Conservation (phyloP, 2,329 filamentous ascomycete species). For the Escovopsis sp. region DNA sequence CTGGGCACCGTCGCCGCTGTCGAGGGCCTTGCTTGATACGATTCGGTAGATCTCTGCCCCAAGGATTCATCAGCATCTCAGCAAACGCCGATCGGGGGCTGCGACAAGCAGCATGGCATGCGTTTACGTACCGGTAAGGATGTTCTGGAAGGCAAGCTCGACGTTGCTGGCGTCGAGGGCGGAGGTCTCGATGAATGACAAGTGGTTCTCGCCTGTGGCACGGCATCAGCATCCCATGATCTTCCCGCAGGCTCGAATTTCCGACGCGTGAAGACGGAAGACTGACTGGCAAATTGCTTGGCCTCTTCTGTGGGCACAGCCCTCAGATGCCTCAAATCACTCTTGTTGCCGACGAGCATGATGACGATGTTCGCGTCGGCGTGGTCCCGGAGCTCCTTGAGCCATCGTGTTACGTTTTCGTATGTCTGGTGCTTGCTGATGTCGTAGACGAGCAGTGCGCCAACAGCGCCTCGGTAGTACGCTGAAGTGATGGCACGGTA, state of each 20-base stretch:
- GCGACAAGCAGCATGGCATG: background rate
- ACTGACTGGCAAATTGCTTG: constrained; percentile 88
- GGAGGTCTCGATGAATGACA: constrained; percentile 98
- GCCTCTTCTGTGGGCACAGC: constrained; percentile 96
- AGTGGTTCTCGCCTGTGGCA: constrained; percentile 74
- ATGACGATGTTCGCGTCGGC: constrained; percentile 99
- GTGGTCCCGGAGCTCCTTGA: constrained; percentile 96
- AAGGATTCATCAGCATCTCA: constrained; percentile 2
- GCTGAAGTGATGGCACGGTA: constrained; percentile 98
- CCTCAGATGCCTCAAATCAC: constrained; percentile 95
- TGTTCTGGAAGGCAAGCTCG: constrained; percentile 98
- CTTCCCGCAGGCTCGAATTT: no score
- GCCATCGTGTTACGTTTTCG: constrained; percentile 96
- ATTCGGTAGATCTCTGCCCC: constrained; percentile 92
- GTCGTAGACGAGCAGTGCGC: constrained; percentile 95
- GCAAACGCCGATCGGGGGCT: background rate
- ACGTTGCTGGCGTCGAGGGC: constrained; percentile 98
- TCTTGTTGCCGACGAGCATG: constrained; percentile 99
- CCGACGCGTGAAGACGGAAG: background rate
- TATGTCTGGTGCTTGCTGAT: constrained; percentile 99
- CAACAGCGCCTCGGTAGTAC: constrained; percentile 96
- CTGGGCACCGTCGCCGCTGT: constrained; percentile 70
- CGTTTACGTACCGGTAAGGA: constrained; percentile 66
- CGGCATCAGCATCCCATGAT: background rate
- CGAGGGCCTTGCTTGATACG: constrained; percentile 92